These are phyloP conservation scores for Colletotrichum sp. DNA, from an alignment of 2,329 filamentous ascomycete genomes.

Conservation along the genomic window DNA sequence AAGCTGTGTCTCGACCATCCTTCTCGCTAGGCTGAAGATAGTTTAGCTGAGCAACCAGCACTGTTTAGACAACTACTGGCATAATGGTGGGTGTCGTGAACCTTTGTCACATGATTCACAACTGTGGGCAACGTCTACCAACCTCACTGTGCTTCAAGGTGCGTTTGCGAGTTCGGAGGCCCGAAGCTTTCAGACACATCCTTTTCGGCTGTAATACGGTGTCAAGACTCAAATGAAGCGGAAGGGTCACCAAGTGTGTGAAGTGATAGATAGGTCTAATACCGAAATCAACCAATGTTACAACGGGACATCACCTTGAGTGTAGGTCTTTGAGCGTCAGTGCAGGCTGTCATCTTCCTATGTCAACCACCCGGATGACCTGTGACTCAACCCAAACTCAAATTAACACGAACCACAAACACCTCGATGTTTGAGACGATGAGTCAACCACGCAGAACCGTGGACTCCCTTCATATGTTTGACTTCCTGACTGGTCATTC, in stretches of 20 bases:
- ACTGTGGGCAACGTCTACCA: neutral
- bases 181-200: neutral
- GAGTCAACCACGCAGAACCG: neutral
- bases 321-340: accelerated
- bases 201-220: neutral
- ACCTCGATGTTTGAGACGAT: neutral
- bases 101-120: neutral
- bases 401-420: no score
- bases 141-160: accelerated
- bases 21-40: no score
- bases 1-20: neutral
- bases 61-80: accelerated
- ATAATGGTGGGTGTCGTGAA: accelerated
- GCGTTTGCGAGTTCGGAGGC: neutral
- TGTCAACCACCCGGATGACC: neutral
- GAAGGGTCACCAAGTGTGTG: neutral
- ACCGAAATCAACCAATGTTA: neutral
- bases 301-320: accelerated
- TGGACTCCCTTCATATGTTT: neutral
- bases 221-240: neutral
- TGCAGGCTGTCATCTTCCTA: neutral
- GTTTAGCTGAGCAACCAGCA: neutral
- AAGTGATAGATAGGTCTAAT: neutral
- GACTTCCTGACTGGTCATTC: neutral
- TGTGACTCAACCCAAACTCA: neutral